Base-by-base conservation (phyloP, 1,139 yeast species). In the Zygotorulaspora mrakii region DNA sequence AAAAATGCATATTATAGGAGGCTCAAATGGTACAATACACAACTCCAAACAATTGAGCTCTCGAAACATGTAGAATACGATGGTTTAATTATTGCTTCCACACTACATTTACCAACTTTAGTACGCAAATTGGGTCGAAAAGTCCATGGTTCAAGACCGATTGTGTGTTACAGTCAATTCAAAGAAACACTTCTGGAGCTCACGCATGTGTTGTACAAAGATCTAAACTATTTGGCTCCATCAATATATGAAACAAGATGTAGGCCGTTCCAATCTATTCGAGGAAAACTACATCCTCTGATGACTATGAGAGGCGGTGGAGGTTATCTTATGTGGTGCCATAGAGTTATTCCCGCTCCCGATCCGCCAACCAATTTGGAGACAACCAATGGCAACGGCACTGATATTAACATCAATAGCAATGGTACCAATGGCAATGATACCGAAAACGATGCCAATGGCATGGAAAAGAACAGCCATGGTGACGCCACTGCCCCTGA, bases 291-390 rank as follows among this genome's bases (percentile, higher is more conserved):
- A 61, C 98, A 94, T 62, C 99, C 99, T 0, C 64, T 81, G 45
- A 94, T 91, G 99, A 85, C 96, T 0, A 81, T 83, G 74, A 74
- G 87, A 57, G 89, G 95, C 2, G 91, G 82, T 42, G 97, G 97
- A 37, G 99, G 99, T 0, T 91, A 79, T 59, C 62, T 91, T 1
- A 68, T 89, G 50, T 76, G 81, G 71, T 95, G 94, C 5, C 77
- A 86, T 10, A 71, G 84, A 38, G 97, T 91, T 0, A 67, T 80
- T 38, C 96, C 96, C 0, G 71, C 75, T 32, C 81, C 75, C 26
- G 69, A 57, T n/a, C 71, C 68, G 12, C 68, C 68, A 24, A n/a
- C n/a, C n/a, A n/a, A n/a, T n/a, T n/a, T n/a, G n/a, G n/a, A n/a
- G n/a, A n/a, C n/a, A n/a, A n/a, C n/a, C n/a, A n/a, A n/a, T n/a